Evolutionary conservation across 805 yeast species (phyloP), one percentile per base, ranked within the genome.

Genomic region (Jamesozyma rosinii): DNA sequence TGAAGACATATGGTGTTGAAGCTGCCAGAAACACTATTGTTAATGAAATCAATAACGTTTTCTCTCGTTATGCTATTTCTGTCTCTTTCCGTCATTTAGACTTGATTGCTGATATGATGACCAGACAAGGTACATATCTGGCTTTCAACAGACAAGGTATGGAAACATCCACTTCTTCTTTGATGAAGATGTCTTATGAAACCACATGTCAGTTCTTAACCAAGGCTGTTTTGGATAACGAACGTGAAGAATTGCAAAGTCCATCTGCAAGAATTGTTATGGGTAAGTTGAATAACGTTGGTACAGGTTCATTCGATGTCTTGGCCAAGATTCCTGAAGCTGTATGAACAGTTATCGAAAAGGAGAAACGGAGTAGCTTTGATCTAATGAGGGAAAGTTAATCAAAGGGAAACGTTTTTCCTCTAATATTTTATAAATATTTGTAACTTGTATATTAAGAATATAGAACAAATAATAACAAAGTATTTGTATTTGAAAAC

Each of bases 131-230:
- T 59, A 77, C 94, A 2, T 92, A 89, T 62, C 69, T 90, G 61
- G 95, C 99, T 21, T 92, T 92, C 74, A 89, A 87, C 67, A 85
- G 99, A 74, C 96, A 87, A 69, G 99, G 99, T 66, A 89, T 94
- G 63, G 97, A 92, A 64, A 76, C 95, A 1, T 78, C 92, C 13
- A 88, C 97, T 1, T 89, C 97, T 6, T 84, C 97, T 15, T 86
- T 92, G 72, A 83, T 87, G 89, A 92, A 92, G 72, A 92, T 92
- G 99, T 87, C 96, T 44, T 92, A 88, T 66, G 99, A 92, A 70
- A 92, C 98, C 37, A 92, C 99, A 1, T 88, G 96, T 71, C 95
- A 86, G 67, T 92, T 92, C 74, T 74, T 92, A 63, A 92, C 97
- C 41, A 87, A 88, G 71, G 95, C 97, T 6, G 97, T 92, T 39